Base-by-base conservation (phyloP, 257 asterid genomes). In the Nyctanthes arbortristis region DNA sequence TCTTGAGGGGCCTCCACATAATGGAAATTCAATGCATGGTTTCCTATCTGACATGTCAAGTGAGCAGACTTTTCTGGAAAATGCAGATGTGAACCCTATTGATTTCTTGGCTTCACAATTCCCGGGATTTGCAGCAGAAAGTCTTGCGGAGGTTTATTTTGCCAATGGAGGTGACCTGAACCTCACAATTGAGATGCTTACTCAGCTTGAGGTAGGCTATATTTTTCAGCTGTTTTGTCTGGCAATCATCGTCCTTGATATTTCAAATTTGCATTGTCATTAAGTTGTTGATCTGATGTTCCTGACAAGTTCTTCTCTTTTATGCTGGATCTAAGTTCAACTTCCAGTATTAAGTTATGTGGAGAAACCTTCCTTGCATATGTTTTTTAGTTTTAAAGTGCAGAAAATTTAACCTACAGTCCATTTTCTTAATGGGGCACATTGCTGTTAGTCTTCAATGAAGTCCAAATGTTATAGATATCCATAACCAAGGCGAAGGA, bases 81-180 rank as follows among this genome's bases (percentile, higher is more conserved):
- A 70, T 68, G 65, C 69, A 2, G 90, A 84, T 39, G 70, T 78
- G 70, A 72, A 76, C 69, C 86, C 90, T 57, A 76, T 90, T 45
- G 95, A 90, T 27, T 86, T 86, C 79, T 75, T 92, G 82, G 93
- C 90, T 66, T 82, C 95, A 20, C 91, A 82, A 31, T 90, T 90
- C 75, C 95, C 97, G 68, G 96, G 93, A 69, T 88, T 92, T 75
- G 86, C 96, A 8, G 78, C 88, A 20, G 96, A 88, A 73, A 82
- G 90, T 73, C 89, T 90, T 70, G 84, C 89, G 8, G 95, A 90
- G 81, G 89, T 84, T 61, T 93, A 79, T 81, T 80, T 88, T 71
- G 80, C 90, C 60, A 90, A 82, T 67, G 95, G 91, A 33, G 84
- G 97, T 58, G 90, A 92, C 76, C 61, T 93, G 70, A 87, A 87